Percentiles rank a stretch among this genome's conserved stretches.
Evolutionary conservation across 1,139 yeast genomes (phyloP).

Genomic region (Blastobotrys malaysiensis): DNA sequence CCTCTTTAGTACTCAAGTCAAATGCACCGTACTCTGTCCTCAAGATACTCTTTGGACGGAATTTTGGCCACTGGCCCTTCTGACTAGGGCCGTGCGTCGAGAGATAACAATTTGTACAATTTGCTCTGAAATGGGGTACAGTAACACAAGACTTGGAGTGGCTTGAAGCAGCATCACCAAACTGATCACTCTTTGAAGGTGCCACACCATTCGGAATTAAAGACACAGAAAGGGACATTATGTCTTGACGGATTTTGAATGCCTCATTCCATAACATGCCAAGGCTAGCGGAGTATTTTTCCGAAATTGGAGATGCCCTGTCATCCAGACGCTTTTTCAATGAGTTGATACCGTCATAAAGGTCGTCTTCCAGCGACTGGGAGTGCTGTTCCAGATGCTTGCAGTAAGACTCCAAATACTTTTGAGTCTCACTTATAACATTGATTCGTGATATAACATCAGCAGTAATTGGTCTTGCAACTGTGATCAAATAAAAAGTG

Average conservation of each 20-base stretch:
- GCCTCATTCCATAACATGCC: background rate
- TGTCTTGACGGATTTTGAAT: conserved; percentile 1
- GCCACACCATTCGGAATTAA: background rate
- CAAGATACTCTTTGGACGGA: conserved; percentile 34
- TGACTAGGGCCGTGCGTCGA: background rate
- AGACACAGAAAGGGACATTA: background rate
- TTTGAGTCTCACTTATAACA: background rate
- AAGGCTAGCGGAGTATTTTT: background rate
- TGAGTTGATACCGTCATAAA: background rate
- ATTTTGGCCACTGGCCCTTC: background rate
- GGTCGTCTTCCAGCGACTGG: background rate
- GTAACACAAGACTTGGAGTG: background rate
- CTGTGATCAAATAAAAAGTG: background rate
- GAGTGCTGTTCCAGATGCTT: background rate
- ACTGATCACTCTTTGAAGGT: background rate
- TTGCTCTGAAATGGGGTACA: background rate
- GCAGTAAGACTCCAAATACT: background rate
- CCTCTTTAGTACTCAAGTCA: conserved; percentile 26
- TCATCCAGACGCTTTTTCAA: background rate
- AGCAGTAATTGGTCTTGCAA: background rate
- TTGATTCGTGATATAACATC: background rate
- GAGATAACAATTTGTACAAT: background rate
- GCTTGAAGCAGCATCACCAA: background rate
- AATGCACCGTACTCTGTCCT: conserved; percentile 31
- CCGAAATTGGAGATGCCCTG: background rate